Evolutionary conservation across 495 filamentous ascomycete genomes (phyloP).

Genomic region (Penicillium ochrochloron): DNA sequence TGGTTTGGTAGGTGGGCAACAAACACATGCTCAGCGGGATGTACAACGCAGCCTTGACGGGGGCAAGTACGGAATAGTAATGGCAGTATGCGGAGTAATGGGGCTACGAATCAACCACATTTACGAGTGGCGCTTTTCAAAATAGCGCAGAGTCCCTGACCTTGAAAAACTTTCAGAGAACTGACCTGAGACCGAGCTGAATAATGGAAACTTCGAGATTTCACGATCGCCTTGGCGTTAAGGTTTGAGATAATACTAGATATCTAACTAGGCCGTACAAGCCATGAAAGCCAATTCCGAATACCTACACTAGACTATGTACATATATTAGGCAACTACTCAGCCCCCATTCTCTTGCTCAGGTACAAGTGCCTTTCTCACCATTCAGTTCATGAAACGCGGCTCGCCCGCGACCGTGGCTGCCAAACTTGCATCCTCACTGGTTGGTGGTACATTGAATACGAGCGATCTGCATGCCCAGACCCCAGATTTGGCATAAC

Average conservation of each 20-base stretch:
- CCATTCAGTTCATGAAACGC: not conserved
- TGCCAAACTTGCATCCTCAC: not conserved
- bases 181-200: not conserved
- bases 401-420: not conserved
- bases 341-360: not conserved
- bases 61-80: too few species aligned
- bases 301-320: not conserved
- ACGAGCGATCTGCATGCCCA: conserved; percentile 19
- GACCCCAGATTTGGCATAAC: conserved; percentile 13
- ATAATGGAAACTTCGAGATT: not conserved
- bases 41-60: too few species aligned
- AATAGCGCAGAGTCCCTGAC: not conserved
- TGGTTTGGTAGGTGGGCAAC: too few species aligned
- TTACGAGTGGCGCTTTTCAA: not conserved
- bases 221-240: not conserved
- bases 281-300: not conserved
- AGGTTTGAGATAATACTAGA: not conserved
- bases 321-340: not conserved
- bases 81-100: too few species aligned
- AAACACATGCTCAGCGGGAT: too few species aligned
- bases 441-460: conserved; percentile 14
- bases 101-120: too few species aligned
- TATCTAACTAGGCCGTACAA: too few species aligned
- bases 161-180: too few species aligned
- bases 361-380: not conserved